Base-by-base conservation (phyloP, 441 rosid genomes). In the Hura crepitans region DNA sequence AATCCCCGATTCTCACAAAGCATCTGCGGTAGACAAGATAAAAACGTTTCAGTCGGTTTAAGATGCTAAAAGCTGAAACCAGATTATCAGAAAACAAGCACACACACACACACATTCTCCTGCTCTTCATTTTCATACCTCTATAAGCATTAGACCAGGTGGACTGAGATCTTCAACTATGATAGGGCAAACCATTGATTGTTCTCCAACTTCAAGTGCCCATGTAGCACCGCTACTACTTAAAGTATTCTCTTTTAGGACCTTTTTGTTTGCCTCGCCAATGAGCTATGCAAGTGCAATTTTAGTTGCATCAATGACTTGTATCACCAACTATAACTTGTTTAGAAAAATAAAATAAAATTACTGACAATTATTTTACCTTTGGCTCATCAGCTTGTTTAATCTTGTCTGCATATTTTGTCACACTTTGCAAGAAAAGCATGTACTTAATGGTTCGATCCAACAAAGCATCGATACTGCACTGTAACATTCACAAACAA, bases 401-500 rank as follows among this genome's bases (percentile, higher is more conserved):
- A 66, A 95, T 88, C 84, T 85, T 84, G 74, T 92, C 94, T 1
- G 91, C 92, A 63, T 86, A 80, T 77, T 89, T 90, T 50, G 87
- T 85, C 27, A 90, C 72, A 61, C 91, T 87, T 85, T 90, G 96
- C 87, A 95, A 85, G 88, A 92, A 95, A 74, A 85, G 79, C 92
- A 95, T 82, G 85, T 95, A 86, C 72, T 88, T 89, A 77, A 90
- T 82, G 11, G 97, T 95, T 64, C 81, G 85, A 68, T 86, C 96
- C 81, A 95, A 82, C 82, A 95, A 71, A 65, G 83, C 80, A 74
- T 95, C 99, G 50, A 92, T 95, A 82, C 92, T 89, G 78, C 89
- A 86, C 96, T 92, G 97, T 72, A 66, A 66, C 66, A 81, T 77
- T 66, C 73, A 65, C 28, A 51, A 59, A 65, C 42, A 58, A 74